A percentile compares a stretch with the other conserved stretches of the same genome.
Evolutionary conservation across 441 rosid genomes (phyloP).

Genomic region (Gossypium schwendimanii): DNA sequence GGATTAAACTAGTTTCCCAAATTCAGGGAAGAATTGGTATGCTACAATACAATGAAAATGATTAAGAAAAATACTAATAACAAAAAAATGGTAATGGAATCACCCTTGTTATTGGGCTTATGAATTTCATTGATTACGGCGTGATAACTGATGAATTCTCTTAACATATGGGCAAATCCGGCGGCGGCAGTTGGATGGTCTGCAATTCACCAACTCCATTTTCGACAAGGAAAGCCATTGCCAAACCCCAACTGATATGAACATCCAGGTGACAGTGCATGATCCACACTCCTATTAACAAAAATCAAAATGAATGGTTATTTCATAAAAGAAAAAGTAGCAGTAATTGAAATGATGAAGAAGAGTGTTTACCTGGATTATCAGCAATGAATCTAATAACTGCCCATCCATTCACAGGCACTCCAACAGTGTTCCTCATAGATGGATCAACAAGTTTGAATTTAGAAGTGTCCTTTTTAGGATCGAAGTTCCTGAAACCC

Average conservation of each 20-base stretch:
- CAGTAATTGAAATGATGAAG: background rate
- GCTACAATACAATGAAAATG: too few relatives aligned
- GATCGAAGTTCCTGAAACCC: conserved; percentile 82
- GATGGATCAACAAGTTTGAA: conserved; percentile 91
- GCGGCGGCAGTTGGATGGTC: conserved; percentile 54
- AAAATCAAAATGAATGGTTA: background rate
- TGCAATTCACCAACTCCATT: conserved; percentile 59
- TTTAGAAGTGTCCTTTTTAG: conserved; percentile 46
- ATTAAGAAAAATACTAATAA: too few relatives aligned
- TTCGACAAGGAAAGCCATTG: conserved; percentile 86
- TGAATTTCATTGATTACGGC: background rate
- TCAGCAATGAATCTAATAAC: conserved; percentile 88
- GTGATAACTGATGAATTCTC: background rate
- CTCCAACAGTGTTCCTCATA: conserved; percentile 71
- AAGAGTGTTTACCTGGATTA: conserved; percentile 57
- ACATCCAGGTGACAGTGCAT: conserved; percentile 97
- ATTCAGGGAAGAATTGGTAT: too few relatives aligned
- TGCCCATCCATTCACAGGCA: conserved; percentile 81
- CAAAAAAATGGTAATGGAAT: too few relatives aligned
- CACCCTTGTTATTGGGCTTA: background rate
- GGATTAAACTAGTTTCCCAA: too few relatives aligned
- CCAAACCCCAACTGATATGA: conserved; percentile 70
- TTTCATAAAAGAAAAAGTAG: background rate
- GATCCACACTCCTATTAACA: conserved; percentile 67
- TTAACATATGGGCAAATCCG: conserved; percentile 63